Evolutionary conservation across 768 basidiomycete species (phyloP).

Genomic region (Tulasnella sp.): DNA sequence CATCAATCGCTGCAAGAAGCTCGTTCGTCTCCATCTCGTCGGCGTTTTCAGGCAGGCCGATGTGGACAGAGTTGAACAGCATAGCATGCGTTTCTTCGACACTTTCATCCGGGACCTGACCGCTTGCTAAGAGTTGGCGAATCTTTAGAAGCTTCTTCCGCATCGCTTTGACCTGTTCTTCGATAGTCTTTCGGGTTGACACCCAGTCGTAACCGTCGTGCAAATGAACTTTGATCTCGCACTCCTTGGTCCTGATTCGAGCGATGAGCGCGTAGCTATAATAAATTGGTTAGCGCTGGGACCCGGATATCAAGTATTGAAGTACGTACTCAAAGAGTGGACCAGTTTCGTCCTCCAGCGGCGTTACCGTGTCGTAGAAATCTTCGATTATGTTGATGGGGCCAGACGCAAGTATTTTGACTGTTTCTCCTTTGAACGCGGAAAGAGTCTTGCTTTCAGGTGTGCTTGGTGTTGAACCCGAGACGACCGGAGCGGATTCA

Average conservation of each 20-base stretch:
- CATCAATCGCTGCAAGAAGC: conserved; percentile 89
- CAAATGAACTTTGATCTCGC: conserved; percentile 68
- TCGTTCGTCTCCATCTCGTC: conserved; percentile 64
- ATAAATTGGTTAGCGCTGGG: neutral
- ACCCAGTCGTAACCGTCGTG: conserved; percentile 97
- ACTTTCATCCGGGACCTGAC: conserved; percentile 80
- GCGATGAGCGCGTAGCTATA: conserved; percentile 2
- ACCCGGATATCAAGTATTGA: neutral
- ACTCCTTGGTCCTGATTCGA: conserved; percentile 55
- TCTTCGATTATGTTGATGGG: conserved; percentile 73
- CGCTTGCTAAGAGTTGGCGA: conserved; percentile 85
- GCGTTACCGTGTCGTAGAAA: conserved; percentile 68
- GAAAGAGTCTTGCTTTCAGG: conserved; percentile 47
- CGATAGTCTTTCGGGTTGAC: conserved; percentile 81
- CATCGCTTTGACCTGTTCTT: conserved; percentile 86
- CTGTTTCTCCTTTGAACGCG: conserved; percentile 77
- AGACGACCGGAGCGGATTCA: neutral
- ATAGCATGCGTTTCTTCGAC: conserved; percentile 71
- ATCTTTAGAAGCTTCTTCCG: conserved; percentile 85
- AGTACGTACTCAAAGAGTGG: conserved; percentile 18
- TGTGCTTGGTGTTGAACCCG: conserved; percentile 12
- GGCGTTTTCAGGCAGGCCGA: conserved; percentile 81
- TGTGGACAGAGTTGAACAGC: conserved; percentile 92
- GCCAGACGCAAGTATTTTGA: conserved; percentile 69
- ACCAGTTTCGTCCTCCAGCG: conserved; percentile 48